Conservation (phyloP, 805 yeast species). For the Candida parachauliodes region DNA sequence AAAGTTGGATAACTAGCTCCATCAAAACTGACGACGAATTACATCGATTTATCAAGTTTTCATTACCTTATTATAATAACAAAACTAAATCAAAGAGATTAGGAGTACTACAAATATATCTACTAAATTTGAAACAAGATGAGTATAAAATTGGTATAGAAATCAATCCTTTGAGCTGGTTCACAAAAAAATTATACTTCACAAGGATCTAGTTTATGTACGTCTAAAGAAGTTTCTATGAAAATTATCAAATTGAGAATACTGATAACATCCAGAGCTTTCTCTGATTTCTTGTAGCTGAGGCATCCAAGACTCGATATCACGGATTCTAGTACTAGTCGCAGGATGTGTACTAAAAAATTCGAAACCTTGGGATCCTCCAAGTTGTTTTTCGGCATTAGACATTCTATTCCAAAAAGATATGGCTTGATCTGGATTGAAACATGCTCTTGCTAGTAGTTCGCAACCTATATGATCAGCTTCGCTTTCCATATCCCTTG, state of each 20-base stretch:
- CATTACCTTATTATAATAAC: constrained; percentile 27
- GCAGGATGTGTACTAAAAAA: constrained; percentile 88
- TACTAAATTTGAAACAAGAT: constrained; percentile 17
- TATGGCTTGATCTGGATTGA: constrained; percentile 69
- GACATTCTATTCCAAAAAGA: constrained; percentile 83
- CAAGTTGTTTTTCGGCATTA: constrained; percentile 31
- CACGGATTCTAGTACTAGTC: constrained; percentile 63
- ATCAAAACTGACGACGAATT: constrained; percentile 13
- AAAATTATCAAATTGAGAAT: constrained; percentile 15
- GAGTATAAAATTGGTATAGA: constrained; percentile 14
- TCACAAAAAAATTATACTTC: constrained; percentile 2
- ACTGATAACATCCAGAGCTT: constrained; percentile 36
- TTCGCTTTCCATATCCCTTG: constrained; percentile 91
- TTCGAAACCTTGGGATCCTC: constrained; percentile 33
- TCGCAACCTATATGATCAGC: constrained; percentile 94
- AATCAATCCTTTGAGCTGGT: constrained; percentile 15
- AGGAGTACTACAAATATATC: constrained; percentile 31
- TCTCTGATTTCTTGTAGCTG: constrained; percentile 46
- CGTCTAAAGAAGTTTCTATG: constrained; percentile 14
- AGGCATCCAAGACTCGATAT: constrained; percentile 67
- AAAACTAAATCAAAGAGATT: constrained; percentile 22
- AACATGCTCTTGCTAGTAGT: constrained; percentile 90
- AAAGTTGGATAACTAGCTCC: constrained; percentile 20
- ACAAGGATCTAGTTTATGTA: constrained; percentile 3
- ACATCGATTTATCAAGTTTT: constrained; percentile 28